Evolutionary conservation across 2,329 filamentous ascomycete genomes (phyloP).

Genomic region (Cryphonectria naterciae): DNA sequence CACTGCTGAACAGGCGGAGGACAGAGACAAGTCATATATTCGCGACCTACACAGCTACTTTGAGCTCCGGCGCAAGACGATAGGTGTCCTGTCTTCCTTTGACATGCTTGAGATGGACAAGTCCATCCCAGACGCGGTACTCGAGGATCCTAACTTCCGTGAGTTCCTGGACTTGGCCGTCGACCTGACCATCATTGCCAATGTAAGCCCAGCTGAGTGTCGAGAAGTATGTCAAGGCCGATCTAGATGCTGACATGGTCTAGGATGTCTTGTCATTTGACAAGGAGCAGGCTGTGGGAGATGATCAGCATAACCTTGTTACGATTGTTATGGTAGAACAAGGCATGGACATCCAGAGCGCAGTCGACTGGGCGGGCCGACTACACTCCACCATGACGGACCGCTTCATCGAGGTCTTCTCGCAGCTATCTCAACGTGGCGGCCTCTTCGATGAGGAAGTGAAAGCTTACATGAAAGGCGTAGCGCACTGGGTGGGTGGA

Average conservation of each 20-base stretch:
- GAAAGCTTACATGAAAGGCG: conserved; percentile 28
- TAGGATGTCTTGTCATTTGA: conserved; percentile 38
- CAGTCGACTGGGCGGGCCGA: conserved; percentile 27
- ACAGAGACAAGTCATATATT: conserved; percentile 30
- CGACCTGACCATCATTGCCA: conserved; percentile 36
- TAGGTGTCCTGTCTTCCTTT: conserved; percentile 34
- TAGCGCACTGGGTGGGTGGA: conserved; percentile 34
- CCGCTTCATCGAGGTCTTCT: conserved; percentile 29
- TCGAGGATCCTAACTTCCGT: conserved; percentile 31
- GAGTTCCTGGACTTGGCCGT: conserved; percentile 32
- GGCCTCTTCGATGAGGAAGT: conserved; percentile 30
- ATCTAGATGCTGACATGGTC: neutral
- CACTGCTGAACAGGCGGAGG: conserved; percentile 33
- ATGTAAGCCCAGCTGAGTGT: conserved; percentile 28
- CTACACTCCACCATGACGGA: conserved; percentile 22
- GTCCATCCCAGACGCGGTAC: conserved; percentile 33
- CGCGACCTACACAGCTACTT: conserved; percentile 35
- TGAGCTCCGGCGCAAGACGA: conserved; percentile 33
- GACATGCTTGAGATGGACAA: conserved; percentile 33
- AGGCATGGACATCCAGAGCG: conserved; percentile 26
- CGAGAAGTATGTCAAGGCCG: neutral
- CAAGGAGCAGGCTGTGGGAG: conserved; percentile 35
- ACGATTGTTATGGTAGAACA: conserved; percentile 34
- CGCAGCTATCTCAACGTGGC: conserved; percentile 26
- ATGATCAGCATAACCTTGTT: conserved; percentile 39